phyloP scores from a whole-genome alignment of 768 basidiomycete species.

The Boletellus ananas region DNA sequence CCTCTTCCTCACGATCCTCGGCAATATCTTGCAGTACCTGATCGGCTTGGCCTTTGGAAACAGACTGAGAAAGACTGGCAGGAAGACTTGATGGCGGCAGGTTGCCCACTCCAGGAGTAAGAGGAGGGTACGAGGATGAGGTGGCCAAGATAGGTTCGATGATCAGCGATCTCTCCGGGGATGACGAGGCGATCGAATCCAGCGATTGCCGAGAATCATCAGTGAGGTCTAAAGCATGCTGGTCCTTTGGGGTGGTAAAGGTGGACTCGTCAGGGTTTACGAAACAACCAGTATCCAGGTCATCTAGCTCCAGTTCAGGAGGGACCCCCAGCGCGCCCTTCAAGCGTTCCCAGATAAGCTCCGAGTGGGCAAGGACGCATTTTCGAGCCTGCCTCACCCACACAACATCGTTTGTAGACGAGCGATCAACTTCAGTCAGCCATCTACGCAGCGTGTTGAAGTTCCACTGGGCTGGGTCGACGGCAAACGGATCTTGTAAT shows the following conservation, averaged over 20 bases:
- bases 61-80: constrained; percentile 29
- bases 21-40: constrained; percentile 53
- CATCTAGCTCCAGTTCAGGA: constrained; percentile 72
- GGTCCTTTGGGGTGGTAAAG: not conserved
- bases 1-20: constrained; percentile 47
- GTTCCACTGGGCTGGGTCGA: constrained; percentile 68
- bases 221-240: not conserved
- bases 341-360: constrained; percentile 89
- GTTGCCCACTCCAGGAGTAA: constrained; percentile 23
- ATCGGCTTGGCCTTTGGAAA: constrained; percentile 25
- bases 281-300: constrained; percentile 11
- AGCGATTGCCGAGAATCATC: not conserved
- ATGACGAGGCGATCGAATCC: constrained; percentile 10
- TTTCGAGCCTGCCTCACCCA: constrained; percentile 74
- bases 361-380: constrained; percentile 72
- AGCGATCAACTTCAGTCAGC: constrained; percentile 61
- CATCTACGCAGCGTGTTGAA: constrained; percentile 67
- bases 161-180: constrained; percentile 18
- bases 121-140: constrained; percentile 21
- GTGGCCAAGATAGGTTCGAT: constrained; percentile 55
- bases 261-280: not conserved
- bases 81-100: constrained; percentile 39
- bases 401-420: constrained; percentile 58
- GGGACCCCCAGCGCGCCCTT: constrained; percentile 87
- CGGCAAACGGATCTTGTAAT: constrained; percentile 34